Conservation (phyloP, 495 filamentous ascomycete genomes). For the Trichoderma orchidacearum region DNA sequence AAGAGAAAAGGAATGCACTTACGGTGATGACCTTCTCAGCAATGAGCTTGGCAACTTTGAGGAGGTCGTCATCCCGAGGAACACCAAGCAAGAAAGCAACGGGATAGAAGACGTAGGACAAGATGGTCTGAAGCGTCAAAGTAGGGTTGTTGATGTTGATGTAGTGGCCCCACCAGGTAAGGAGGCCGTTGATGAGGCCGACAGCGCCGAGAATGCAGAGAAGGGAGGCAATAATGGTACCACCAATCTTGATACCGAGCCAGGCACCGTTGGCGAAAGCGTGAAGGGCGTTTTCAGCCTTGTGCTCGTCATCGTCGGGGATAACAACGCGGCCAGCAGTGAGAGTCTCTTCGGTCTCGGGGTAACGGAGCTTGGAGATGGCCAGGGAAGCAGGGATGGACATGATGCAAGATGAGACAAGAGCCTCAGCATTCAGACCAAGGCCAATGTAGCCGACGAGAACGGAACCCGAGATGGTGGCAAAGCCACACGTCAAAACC, state of each 20-base stretch:
- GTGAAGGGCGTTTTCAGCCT: conserved; percentile 63
- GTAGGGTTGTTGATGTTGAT: conserved; percentile 54
- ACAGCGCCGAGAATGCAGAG: conserved; percentile 80
- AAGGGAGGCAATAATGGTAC: conserved; percentile 66
- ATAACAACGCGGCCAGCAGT: conserved; percentile 67
- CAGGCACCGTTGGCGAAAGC: conserved; percentile 81
- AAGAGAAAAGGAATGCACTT: conserved; percentile 1
- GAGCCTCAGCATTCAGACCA: conserved; percentile 67
- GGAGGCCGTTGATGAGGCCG: conserved; percentile 58
- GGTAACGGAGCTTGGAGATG: conserved; percentile 75
- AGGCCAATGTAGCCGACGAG: conserved; percentile 69
- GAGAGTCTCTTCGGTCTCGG: conserved; percentile 72
- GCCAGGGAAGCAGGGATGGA: conserved; percentile 80
- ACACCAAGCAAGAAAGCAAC: conserved; percentile 81
- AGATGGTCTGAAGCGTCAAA: conserved; percentile 61
- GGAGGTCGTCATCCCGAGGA: conserved; percentile 52
- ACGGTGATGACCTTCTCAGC: conserved; percentile 64
- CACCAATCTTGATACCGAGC: conserved; percentile 78
- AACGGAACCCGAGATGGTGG: conserved; percentile 56
- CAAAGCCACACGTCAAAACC: conserved; percentile 65
- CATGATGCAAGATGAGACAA: conserved; percentile 92
- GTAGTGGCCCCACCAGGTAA: conserved; percentile 84
- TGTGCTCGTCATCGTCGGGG: conserved; percentile 59
- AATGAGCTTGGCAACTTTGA: conserved; percentile 65
- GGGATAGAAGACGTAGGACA: conserved; percentile 75